Evolutionary conservation across 2,329 filamentous ascomycete species (phyloP).

Genomic region (Aspergillus udagawae): DNA sequence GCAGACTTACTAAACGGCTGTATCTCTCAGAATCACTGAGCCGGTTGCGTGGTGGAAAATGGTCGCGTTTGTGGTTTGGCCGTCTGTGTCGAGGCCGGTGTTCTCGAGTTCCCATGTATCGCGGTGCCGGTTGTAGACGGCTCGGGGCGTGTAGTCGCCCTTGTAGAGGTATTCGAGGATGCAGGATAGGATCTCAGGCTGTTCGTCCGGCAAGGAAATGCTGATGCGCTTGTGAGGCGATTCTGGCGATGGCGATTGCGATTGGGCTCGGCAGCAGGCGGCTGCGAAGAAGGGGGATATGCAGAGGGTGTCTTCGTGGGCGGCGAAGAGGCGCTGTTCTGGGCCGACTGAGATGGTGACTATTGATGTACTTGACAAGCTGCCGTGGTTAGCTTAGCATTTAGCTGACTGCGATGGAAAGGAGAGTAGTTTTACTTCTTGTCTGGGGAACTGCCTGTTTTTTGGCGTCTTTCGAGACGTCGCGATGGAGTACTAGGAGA

Average conservation of each 20-base stretch:
- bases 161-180: constrained; percentile 91
- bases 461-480: constrained; percentile 25
- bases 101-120: constrained; percentile 81
- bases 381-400: constrained; percentile 23
- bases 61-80: constrained; percentile 55
- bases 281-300: constrained; percentile 74
- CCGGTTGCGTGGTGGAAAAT: constrained; percentile 64
- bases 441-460: constrained; percentile 29
- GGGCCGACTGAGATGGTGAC: constrained; percentile 77
- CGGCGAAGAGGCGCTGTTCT: constrained; percentile 82
- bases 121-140: constrained; percentile 75
- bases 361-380: constrained; percentile 62
- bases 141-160: constrained; percentile 83
- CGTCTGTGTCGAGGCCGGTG: constrained; percentile 38
- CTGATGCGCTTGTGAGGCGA: constrained; percentile 65
- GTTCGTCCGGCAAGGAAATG: constrained; percentile 76
- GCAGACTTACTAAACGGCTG: constrained; percentile 69
- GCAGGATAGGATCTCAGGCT: constrained; percentile 85
- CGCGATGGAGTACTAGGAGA: constrained; percentile 18
- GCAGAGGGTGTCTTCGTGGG: constrained; percentile 80
- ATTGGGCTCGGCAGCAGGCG: constrained; percentile 58
- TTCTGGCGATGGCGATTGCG: constrained; percentile 40
- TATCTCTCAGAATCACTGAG: constrained; percentile 75
- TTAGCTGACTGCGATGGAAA: not conserved
- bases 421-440: constrained; percentile 27